Base-by-base conservation (phyloP, 192 early-diverging fungal species). In the Rhizoclosmatium globosum region DNA sequence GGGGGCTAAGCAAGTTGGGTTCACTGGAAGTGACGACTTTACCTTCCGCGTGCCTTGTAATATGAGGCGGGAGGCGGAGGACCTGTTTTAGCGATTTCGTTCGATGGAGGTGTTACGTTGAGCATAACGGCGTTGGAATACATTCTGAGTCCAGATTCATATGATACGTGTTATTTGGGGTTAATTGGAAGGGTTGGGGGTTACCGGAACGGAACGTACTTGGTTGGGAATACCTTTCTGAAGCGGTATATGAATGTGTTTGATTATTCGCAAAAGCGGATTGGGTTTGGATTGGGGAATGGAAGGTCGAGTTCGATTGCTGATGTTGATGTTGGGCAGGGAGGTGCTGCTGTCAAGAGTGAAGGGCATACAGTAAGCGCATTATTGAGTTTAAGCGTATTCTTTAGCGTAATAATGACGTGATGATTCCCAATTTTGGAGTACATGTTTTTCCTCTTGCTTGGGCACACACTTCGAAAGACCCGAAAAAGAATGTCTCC, bases 41-140 rank as follows among this genome's bases (percentile, higher is more conserved):
- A 11, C 15, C 41, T 19, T 61, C 9, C 31, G 61, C 65, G 2
- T 72, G 64, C 50, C 41, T 73, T 9, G 61, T 73, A 17, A 7
- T n/a, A 6, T 79, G 78, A 62, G 47, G 7, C 68, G 1, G 78
- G 47, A 46, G 43, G 17, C 38, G 78, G 69, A 21, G 78, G 78
- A 23, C 79, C 79, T 4, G 38, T 47, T 19, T 61, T 67, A 1
- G 53, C 74, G 4, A 21, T 80, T 19, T 23, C 11, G 19, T 80
- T 80, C 48, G 57, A n/a, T 39, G 59, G 58, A 11, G 78, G 69
- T 7, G 61, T 38, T 31, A 80, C 31, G 11, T 13, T 58, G n/a
- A 61, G 64, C 9, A 59, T 80, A 3, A 68, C 79, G 2, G 71
- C 79, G 0, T 41, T 64, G 23, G 79, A 80, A 57, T 80, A 80